phyloP scores from a whole-genome alignment of 108 stramenopile species.

The Phaeodactylum tricornutum region DNA sequence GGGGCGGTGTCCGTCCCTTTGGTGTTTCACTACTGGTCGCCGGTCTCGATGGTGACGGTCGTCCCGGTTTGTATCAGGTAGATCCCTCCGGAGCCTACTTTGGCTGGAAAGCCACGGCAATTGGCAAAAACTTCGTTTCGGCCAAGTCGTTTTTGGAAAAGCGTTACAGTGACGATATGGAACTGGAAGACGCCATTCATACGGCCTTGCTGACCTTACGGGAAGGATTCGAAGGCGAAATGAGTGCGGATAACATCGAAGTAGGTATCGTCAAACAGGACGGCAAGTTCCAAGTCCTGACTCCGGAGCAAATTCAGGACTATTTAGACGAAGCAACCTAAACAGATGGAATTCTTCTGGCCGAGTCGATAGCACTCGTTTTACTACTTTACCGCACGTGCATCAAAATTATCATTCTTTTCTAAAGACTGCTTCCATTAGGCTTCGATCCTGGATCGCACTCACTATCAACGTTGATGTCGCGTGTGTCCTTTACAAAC shows the following conservation, averaged over 20 bases:
- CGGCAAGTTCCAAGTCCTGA: conserved; percentile 89
- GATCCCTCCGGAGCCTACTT: conserved; percentile 98
- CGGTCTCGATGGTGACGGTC: conserved; percentile 90
- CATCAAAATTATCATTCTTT: too few species aligned
- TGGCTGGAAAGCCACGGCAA: conserved; percentile 99
- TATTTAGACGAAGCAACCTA: conserved; percentile 93
- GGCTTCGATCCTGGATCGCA: too few species aligned
- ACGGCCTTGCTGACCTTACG: conserved; percentile 95
- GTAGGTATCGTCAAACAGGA: conserved; percentile 88
- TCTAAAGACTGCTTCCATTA: too few species aligned
- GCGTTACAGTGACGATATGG: conserved; percentile 92
- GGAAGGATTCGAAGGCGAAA: conserved; percentile 99
- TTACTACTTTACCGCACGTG: too few species aligned
- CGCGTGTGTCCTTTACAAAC: too few species aligned
- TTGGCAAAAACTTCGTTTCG: conserved; percentile 96
- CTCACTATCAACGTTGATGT: too few species aligned
- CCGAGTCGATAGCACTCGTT: too few species aligned
- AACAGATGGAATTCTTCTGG: not conserved
- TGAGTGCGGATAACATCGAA: conserved; percentile 97
- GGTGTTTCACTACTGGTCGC: conserved; percentile 93
- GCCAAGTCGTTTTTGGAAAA: conserved; percentile 99
- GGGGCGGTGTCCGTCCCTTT: conserved; percentile 97
- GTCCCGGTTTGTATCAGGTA: conserved; percentile 92
- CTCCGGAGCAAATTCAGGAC: conserved; percentile 97
- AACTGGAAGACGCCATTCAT: conserved; percentile 99